Evolutionary conservation across 164 flowering plant species (phyloP), one percentile per base, ranked within the genome.

Genomic region (Vitis amurensis): DNA sequence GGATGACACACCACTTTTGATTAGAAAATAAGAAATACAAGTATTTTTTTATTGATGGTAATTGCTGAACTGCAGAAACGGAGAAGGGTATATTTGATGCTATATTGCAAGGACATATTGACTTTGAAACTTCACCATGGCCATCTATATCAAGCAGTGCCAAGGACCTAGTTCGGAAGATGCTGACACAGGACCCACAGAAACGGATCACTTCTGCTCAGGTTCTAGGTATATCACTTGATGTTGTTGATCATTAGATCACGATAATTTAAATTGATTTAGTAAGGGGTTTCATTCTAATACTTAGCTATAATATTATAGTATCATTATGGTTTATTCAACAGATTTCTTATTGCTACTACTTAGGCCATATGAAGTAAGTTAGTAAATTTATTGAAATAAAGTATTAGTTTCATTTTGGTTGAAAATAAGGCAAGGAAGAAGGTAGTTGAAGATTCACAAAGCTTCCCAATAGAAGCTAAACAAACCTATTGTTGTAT

Each of bases 41-140:
- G 51, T 48, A 27, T 64, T 55, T 37, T 57, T 31, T 10, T 53
- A 37, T 37, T 37, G 0, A 37, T 64, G 2, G 19, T 74, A 58
- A 29, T 49, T 58, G 47, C 44, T 59, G 55, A 56, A 51, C 67
- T 74, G 48, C 84, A 93, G 98, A 91, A 74, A 91, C 86, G 9
- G 98, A 91, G 79, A 87, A 82, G 73, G 94, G 93, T 30, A 87
- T 93, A 69, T 91, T 91, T 76, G 90, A 91, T 80, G 89, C 93
- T 52, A 79, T 93, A 64, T 62, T 87, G 77, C 61, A 83, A 77
- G 98, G 94, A 64, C 74, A 86, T 0, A 84, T 93, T 65, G 94
- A 91, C 71, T 88, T 93, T 77, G 87, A 84, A 55, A 82, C 84
- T 68, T 49, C 77, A 50, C 98, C 98, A 0, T 93, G 97, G 97